Conservation (phyloP, 208 protist species). For the Trichomonas gallinae region DNA sequence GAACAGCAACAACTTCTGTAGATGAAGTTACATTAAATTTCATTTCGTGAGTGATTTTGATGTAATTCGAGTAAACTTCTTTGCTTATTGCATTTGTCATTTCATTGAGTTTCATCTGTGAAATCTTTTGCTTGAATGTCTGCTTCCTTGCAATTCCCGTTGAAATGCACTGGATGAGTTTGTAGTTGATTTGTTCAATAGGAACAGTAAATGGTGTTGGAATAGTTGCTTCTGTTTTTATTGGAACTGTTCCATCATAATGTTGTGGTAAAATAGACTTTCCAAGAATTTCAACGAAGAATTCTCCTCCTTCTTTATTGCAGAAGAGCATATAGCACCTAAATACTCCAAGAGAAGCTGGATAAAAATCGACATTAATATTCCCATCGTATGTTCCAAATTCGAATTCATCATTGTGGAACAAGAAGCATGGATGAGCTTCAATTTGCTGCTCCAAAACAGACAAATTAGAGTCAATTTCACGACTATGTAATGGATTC, state of each 20-base stretch:
- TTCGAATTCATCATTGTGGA: background rate
- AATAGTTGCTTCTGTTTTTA: background rate
- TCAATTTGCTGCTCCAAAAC: background rate
- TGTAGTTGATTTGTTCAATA: background rate
- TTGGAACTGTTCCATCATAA: too few species aligned
- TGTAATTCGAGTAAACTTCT: background rate
- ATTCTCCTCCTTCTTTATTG: background rate
- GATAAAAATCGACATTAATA: background rate
- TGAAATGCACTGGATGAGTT: background rate
- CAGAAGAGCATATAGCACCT: background rate
- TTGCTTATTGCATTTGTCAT: background rate
- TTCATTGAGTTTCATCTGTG: background rate
- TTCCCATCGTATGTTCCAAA: background rate
- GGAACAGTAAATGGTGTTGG: background rate
- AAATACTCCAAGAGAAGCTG: background rate
- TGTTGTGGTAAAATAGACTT: background rate
- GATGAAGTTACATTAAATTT: background rate
- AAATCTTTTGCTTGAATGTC: background rate
- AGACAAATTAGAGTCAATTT: background rate
- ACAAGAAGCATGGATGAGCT: background rate
- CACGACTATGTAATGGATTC: background rate
- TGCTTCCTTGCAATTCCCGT: background rate
- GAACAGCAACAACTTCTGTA: background rate
- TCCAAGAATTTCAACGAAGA: background rate
- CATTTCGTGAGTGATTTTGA: background rate